A percentile compares a stretch with the other conserved stretches of the same genome.
Evolutionary conservation across 176 grass and related monocot genomes (phyloP).

Genomic region (Dendrocalamus sinicus): DNA sequence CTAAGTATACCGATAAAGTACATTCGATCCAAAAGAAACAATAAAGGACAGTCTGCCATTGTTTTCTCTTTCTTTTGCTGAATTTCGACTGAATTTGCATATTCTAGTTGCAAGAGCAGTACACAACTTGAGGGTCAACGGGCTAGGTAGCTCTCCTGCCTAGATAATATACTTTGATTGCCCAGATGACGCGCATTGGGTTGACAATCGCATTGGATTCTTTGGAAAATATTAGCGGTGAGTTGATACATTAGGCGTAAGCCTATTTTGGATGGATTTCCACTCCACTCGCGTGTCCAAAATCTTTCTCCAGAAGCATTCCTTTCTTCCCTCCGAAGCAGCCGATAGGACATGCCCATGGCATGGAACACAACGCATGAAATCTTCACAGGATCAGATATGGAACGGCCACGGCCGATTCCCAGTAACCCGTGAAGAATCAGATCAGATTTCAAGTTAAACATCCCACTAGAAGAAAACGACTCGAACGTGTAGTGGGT

Average conservation of each 20-base stretch:
- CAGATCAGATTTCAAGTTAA: not conserved
- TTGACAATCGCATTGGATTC: slow-evolving; percentile 31
- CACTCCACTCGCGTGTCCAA: slow-evolving; percentile 23
- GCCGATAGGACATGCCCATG: slow-evolving; percentile 14
- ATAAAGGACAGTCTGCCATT: not conserved
- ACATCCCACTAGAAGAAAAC: not conserved
- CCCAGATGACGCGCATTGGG: not conserved
- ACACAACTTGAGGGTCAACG: slow-evolving; percentile 15
- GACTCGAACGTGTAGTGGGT: not conserved
- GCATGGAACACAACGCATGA: not conserved
- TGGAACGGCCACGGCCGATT: not conserved
- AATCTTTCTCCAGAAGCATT: slow-evolving; percentile 28
- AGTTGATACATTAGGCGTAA: not conserved
- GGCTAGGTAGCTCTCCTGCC: not conserved
- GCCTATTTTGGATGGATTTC: slow-evolving; percentile 1
- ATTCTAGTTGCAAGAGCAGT: not conserved
- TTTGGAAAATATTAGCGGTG: not conserved
- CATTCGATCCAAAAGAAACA: not conserved
- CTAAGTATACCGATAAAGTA: not conserved
- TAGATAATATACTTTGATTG: not conserved
- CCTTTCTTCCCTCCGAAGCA: not conserved
- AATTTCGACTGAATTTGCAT: not conserved
- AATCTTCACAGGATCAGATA: not conserved
- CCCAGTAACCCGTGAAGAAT: slow-evolving; percentile 16
- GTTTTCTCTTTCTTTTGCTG: not conserved